Evolutionary conservation across 139 green algal species (phyloP), one percentile per base, ranked within the genome.

Genomic region (Chlamydomonas sp.): DNA sequence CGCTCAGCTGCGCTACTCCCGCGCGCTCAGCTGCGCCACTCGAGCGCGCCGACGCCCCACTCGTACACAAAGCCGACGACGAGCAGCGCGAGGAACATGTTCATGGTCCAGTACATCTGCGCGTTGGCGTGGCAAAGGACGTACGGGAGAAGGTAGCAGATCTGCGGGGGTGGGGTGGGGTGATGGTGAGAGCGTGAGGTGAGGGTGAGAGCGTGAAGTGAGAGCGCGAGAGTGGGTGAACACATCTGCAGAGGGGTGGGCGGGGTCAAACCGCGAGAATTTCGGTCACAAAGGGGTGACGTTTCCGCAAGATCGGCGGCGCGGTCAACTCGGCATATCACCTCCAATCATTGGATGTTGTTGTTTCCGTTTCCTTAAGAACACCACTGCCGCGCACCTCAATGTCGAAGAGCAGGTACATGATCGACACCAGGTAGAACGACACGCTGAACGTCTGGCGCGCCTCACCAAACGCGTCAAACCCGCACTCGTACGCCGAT

Each of bases 401-500:
- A 72, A 83, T 83, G 58, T 83, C 77, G 50, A 83, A 83, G 38
- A 83, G 72, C 63, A 83, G 72, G 72, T 83, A 83, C 77, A 83
- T 83, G 72, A 83, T 83, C 49, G 77, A 76, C 30, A 83, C 77
- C 24, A 83, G 73, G 72, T 83, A 83, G 77, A 83, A 83, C 26
- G 71, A 79, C 20, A 83, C 72, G 38, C 38, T 70, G 72, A 83
- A 83, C 10, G 72, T 79, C 72, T 79, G 72, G 10, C 69, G 0
- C 31, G 74, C 75, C 61, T 78, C 76, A 29, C 76, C 76, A 59
- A 82, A 82, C 6, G 76, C 76, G 62, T 82, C 76, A 57, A 82
- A 82, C 38, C 76, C 76, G 57, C 76, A 82, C 72, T 82, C 76
- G 37, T 82, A 82, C 1, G 76, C 76, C 1, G 62, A 74, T 35